A percentile compares a stretch with the other conserved stretches of the same genome.
Evolutionary conservation across 2,329 filamentous ascomycete genomes (phyloP).

Genomic region (Pseudogymnoascus sp.): DNA sequence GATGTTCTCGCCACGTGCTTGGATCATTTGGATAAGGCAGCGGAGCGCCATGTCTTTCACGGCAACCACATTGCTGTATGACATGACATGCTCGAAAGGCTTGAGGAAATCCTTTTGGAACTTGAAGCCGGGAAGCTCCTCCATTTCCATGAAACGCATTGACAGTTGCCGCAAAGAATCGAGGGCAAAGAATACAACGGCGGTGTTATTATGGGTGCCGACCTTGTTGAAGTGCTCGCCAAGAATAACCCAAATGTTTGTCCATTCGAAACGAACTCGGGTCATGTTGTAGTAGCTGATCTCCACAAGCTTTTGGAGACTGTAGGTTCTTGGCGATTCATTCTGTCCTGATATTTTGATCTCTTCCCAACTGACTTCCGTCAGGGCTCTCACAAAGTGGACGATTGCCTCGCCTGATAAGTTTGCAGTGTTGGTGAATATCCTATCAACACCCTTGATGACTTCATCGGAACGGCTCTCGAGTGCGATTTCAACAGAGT

Average conservation of each 20-base stretch:
- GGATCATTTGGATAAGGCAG: constrained; percentile 98
- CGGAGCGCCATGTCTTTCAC: constrained; percentile 97
- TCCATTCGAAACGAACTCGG: constrained; percentile 96
- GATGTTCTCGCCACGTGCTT: constrained; percentile 92
- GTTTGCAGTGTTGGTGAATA: constrained; percentile 94
- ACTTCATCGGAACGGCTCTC: constrained; percentile 91
- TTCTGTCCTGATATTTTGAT: constrained; percentile 96
- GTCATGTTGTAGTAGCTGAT: constrained; percentile 99
- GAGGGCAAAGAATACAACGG: constrained; percentile 93
- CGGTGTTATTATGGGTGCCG: constrained; percentile 91
- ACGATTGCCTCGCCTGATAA: constrained; percentile 91
- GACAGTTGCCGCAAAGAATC: constrained; percentile 92
- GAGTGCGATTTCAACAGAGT: constrained; percentile 73
- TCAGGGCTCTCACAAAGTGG: constrained; percentile 84
- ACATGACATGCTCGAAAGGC: constrained; percentile 95
- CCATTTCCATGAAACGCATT: constrained; percentile 98
- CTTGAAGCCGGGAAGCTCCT: constrained; percentile 96
- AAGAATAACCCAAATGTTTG: constrained; percentile 93
- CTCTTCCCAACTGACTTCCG: constrained; percentile 97
- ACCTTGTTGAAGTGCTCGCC: constrained; percentile 98
- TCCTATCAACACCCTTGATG: constrained; percentile 84
- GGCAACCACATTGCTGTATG: constrained; percentile 79
- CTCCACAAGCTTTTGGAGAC: constrained; percentile 94
- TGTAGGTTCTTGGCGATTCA: constrained; percentile 93
- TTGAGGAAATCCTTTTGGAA: constrained; percentile 99